Base-by-base conservation (phyloP, 23 red algal species). In the Porphyridium purpureum region DNA sequence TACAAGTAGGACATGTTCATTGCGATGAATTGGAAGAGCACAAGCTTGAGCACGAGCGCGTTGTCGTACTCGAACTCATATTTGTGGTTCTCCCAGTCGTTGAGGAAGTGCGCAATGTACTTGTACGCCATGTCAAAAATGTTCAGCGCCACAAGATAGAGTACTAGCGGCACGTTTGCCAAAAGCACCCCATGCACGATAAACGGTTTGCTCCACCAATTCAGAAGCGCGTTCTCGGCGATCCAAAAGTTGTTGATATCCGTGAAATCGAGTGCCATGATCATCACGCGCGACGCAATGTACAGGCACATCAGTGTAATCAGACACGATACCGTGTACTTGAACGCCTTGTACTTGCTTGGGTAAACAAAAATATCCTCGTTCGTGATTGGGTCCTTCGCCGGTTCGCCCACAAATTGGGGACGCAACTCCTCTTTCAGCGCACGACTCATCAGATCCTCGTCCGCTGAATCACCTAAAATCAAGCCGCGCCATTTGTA, bases 1-100 rank as follows among this genome's bases (percentile, higher is more conserved):
- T 75, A 77, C n/a, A 87, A 50, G 34, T 77, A 87, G 0, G 81
- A 64, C 62, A 72, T 72, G 67, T 87, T 87, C 70, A 87, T 76
- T 32, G 67, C 69, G 20, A 87, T 47, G 34, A 87, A 87, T 31
- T 87, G 81, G 44, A 87, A 87, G 9, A 75, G 52, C 14, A 87
- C 81, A n/a, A 87, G 67, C 32, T 87, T 87, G 22, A 70, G 49
- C 14, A 87, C 81, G 11, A 77, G 70, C 29, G 63, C 69, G 60
- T 87, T 87, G 30, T 87, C 81, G 31, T 72, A 74, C 53, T 64
- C 49, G 29, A 60, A 54, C 60, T 74, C 54, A 47, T 76, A 77
- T 51, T 87, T 87, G 54, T 87, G 81, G 47, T 87, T 87, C 54
- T 87, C 81, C 11, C 60, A 56, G 44, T 76, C 56, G 31, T 69